These are phyloP conservation scores for Platismatia glauca DNA, from an alignment of 495 filamentous ascomycete genomes.

Conservation along the genomic window DNA sequence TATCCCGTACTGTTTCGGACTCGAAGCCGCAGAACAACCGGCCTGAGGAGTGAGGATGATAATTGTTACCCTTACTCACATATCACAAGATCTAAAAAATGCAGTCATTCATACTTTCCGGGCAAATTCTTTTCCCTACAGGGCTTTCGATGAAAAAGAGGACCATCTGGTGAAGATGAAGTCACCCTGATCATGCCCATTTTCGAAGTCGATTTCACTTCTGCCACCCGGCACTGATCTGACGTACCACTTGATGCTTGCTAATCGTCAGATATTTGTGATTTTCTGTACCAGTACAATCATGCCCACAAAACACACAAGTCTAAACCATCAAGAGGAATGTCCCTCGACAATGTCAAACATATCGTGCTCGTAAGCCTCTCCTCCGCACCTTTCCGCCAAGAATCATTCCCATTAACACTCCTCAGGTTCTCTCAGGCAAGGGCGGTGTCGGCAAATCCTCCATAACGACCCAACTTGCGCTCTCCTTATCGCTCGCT, in stretches of 20 bases:
- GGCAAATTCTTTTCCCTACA: not conserved
- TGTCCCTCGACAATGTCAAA: conserved; percentile 45
- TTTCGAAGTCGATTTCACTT: not conserved
- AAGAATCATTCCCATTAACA: conserved; percentile 33
- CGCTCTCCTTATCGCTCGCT: conserved; percentile 74
- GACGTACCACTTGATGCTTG: conserved; percentile 8
- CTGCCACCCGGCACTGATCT: conserved; percentile 2
- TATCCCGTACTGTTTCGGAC: not conserved
- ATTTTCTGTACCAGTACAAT: not conserved
- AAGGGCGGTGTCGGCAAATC: conserved; percentile 99
- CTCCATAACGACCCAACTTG: conserved; percentile 89
- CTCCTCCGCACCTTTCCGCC: too few relatives aligned
- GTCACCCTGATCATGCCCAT: not conserved
- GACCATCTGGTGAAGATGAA: not conserved
- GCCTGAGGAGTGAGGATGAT: too few relatives aligned
- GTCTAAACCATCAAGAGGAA: conserved; percentile 14
- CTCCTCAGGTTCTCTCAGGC: conserved; percentile 70
- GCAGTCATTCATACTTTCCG: not conserved
- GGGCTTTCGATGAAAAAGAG: not conserved
- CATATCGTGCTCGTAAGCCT: conserved; percentile 43
- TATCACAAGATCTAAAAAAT: not conserved
- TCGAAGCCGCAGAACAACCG: too few relatives aligned
- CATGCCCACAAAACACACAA: conserved; percentile 1
- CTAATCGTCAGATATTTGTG: not conserved
- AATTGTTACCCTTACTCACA: too few relatives aligned